Conservation (phyloP, 2,329 filamentous ascomycete species). For the Colletotrichum camelliae region DNA sequence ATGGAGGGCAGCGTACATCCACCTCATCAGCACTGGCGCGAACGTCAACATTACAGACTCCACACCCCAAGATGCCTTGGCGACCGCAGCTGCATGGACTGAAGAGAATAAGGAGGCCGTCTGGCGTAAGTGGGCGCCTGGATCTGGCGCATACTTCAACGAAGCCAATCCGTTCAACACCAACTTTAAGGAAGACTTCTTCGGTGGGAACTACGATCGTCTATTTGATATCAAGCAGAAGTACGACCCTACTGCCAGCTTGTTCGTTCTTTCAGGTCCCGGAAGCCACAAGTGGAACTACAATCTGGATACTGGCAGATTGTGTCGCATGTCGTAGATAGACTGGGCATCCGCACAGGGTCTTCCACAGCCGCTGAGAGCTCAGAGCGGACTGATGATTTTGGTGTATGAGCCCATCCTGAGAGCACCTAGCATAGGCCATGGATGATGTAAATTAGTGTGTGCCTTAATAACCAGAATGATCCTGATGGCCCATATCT, state of each 20-base stretch:
- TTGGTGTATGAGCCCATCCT: neutral
- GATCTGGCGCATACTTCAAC: slow-evolving; percentile 36
- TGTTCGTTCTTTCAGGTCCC: slow-evolving; percentile 20
- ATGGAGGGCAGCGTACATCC: slow-evolving; percentile 10
- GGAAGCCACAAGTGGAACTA: slow-evolving; percentile 23
- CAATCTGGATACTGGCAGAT: neutral
- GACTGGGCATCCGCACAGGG: neutral
- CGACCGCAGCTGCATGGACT: neutral
- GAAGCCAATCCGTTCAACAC: slow-evolving; percentile 41
- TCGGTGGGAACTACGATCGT: slow-evolving; percentile 29
- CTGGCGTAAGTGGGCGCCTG: slow-evolving; percentile 18
- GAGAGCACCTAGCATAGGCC: neutral
- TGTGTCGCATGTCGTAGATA: neutral
- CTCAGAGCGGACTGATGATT: neutral
- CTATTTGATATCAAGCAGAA: slow-evolving; percentile 32
- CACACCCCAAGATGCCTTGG: neutral
- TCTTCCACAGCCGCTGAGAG: neutral
- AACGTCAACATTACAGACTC: neutral
- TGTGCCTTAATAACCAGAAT: accelerated
- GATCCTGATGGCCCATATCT: neutral
- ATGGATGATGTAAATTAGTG: neutral
- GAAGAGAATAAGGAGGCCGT: slow-evolving; percentile 2
- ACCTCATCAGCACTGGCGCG: slow-evolving; percentile 3
- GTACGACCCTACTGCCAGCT: slow-evolving; percentile 29
- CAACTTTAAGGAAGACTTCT: slow-evolving; percentile 32